A percentile compares a stretch with the other conserved stretches of the same genome.
These are phyloP conservation scores for Rubus idaeus DNA, from an alignment of 306 rosid species.

Conservation along the genomic window DNA sequence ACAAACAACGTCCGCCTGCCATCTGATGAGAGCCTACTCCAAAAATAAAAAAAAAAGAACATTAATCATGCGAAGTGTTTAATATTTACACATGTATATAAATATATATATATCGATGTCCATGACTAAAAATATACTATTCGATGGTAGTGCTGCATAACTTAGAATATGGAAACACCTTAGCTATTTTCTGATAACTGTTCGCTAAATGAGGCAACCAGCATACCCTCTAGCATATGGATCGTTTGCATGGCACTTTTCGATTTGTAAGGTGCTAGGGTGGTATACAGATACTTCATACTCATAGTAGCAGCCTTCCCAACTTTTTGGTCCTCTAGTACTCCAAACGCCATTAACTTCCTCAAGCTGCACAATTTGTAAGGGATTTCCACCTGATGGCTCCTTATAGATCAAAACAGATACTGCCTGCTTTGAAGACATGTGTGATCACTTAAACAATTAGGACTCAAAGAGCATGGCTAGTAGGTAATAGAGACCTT, in stretches of 20 bases:
- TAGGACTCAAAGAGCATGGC: background rate
- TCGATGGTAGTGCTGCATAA: constrained; percentile 12
- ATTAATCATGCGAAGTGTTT: constrained; percentile 11
- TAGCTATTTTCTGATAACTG: constrained; percentile 29
- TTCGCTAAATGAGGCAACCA: constrained; percentile 28
- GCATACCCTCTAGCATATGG: constrained; percentile 97
- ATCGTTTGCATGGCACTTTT: constrained; percentile 80
- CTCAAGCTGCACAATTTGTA: constrained; percentile 69
- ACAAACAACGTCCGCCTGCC: constrained; percentile 65
- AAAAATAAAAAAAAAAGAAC: constrained; percentile 23
- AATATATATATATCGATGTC: background rate
- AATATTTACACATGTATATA: constrained; percentile 2
- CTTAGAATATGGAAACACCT: constrained; percentile 30
- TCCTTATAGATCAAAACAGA: constrained; percentile 57
- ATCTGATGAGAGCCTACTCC: constrained; percentile 79
- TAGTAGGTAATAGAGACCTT: background rate
- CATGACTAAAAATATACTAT: background rate
- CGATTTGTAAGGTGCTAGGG: constrained; percentile 69
- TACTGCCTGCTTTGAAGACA: constrained; percentile 50
- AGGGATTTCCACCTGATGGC: constrained; percentile 59
- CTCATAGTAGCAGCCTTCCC: constrained; percentile 88
- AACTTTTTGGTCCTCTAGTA: constrained; percentile 68
- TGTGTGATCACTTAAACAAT: background rate
- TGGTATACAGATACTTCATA: constrained; percentile 89
- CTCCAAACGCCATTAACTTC: constrained; percentile 86